These are phyloP conservation scores for Acacia melanoxylon DNA, from an alignment of 306 rosid species.

Conservation along the genomic window DNA sequence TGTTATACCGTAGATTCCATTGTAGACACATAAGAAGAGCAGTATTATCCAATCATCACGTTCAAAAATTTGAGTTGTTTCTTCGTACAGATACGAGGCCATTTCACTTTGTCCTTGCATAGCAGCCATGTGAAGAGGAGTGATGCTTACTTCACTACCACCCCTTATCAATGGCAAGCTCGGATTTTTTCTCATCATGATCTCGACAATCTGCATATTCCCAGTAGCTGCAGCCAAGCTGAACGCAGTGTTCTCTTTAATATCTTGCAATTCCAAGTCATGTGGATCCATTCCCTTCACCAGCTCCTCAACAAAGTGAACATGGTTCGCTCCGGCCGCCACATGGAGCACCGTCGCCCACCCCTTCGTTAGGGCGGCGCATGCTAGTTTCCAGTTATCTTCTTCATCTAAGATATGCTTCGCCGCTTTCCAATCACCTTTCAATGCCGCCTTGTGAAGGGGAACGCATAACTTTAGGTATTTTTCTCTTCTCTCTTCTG, in stretches of 20 bases:
- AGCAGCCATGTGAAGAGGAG: constrained; percentile 45
- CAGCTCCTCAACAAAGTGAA: constrained; percentile 37
- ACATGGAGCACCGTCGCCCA: constrained; percentile 37
- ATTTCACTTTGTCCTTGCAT: constrained; percentile 33
- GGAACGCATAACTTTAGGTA: constrained; percentile 32
- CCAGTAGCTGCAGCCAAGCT: constrained; percentile 37
- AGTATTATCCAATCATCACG: background rate
- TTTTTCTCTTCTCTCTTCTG: background rate
- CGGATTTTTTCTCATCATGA: constrained; percentile 5
- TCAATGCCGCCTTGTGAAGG: constrained; percentile 32
- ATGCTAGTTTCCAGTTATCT: background rate
- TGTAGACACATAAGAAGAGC: constrained; percentile 30
- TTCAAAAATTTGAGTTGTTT: background rate
- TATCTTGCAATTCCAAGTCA: constrained; percentile 35
- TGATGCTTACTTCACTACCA: background rate
- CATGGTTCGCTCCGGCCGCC: constrained; percentile 35
- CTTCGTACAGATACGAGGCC: constrained; percentile 23
- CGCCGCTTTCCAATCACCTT: constrained; percentile 40
- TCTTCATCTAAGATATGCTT: constrained; percentile 26
- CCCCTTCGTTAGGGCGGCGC: constrained; percentile 34
- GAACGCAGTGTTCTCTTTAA: constrained; percentile 34
- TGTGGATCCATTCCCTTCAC: background rate
- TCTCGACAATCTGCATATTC: constrained; percentile 19
- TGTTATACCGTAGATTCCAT: constrained; percentile 35
- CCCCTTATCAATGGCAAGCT: constrained; percentile 18